These are phyloP conservation scores for Calonectria pseudoreteaudii DNA, from an alignment of 2,329 filamentous ascomycete genomes.

Conservation along the genomic window DNA sequence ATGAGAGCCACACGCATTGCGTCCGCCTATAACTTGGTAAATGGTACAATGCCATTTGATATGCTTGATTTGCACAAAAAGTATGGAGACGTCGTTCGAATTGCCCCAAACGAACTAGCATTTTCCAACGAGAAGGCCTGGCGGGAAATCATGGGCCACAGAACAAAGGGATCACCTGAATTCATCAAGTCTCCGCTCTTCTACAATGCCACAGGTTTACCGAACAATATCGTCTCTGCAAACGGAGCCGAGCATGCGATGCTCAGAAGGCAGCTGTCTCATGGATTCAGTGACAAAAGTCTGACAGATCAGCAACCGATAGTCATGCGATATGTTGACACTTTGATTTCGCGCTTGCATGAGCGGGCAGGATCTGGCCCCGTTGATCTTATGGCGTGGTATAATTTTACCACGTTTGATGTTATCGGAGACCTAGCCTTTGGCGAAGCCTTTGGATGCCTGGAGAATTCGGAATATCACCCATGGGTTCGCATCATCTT, in stretches of 20 bases:
- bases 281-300: neutral
- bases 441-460: constrained; percentile 2
- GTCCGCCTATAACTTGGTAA: neutral
- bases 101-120: constrained; percentile 9
- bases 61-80: neutral
- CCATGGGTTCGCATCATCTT: neutral
- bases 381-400: neutral
- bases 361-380: neutral
- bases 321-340: neutral
- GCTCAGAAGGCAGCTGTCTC: neutral
- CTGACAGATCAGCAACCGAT: neutral
- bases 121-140: constrained; percentile 2
- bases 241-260: neutral
- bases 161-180: neutral
- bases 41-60: neutral
- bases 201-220: neutral
- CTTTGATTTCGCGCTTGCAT: neutral
- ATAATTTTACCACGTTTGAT: constrained; percentile 7
- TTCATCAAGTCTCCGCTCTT: neutral
- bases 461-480: neutral
- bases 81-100: constrained; percentile 12
- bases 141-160: constrained; percentile 2
- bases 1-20: neutral
- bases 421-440: constrained; percentile 14
- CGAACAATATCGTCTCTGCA: neutral